Base-by-base conservation (phyloP, 176 grass and related monocot genomes). In the Elaeis guineensis region DNA sequence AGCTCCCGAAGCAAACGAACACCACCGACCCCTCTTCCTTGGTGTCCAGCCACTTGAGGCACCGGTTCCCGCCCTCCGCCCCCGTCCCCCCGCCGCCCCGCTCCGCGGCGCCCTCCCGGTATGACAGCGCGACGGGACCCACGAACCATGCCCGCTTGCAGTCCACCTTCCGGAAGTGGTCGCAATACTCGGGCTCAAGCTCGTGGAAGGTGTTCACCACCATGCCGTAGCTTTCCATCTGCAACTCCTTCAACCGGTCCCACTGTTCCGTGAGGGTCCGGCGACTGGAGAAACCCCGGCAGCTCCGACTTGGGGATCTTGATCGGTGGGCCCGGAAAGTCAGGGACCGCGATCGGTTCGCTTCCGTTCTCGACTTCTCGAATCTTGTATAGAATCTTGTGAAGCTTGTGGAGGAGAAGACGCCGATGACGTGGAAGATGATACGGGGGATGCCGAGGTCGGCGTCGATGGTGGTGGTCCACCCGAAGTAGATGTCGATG, bases 131-230 rank as follows among this genome's bases (percentile, higher is more conserved):
- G n/a, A n/a, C n/a, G n/a, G n/a, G n/a, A n/a, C n/a, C n/a, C n/a
- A n/a, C n/a, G n/a, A n/a, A n/a, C n/a, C n/a, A n/a, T n/a, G n/a
- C n/a, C n/a, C n/a, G n/a, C n/a, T n/a, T n/a, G n/a, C n/a, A n/a
- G n/a, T n/a, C n/a, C n/a, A n/a, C n/a, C n/a, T n/a, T n/a, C n/a
- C n/a, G n/a, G n/a, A n/a, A n/a, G n/a, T n/a, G n/a, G n/a, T n/a
- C n/a, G n/a, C n/a, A n/a, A n/a, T n/a, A n/a, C n/a, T n/a, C n/a
- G n/a, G n/a, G n/a, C n/a, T n/a, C n/a, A n/a, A n/a, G n/a, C n/a
- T n/a, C n/a, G n/a, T n/a, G n/a, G n/a, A n/a, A 96, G 51, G 86
- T 96, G 77, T 90, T 90, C 26, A 90, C 91, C 15, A 87, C 52
- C 50, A 78, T 78, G 25, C 86, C 83, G 50, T 86, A 86, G 25